Evolutionary conservation across 805 yeast genomes (phyloP).

Genomic region (Cyberlindnera galapagoensis): DNA sequence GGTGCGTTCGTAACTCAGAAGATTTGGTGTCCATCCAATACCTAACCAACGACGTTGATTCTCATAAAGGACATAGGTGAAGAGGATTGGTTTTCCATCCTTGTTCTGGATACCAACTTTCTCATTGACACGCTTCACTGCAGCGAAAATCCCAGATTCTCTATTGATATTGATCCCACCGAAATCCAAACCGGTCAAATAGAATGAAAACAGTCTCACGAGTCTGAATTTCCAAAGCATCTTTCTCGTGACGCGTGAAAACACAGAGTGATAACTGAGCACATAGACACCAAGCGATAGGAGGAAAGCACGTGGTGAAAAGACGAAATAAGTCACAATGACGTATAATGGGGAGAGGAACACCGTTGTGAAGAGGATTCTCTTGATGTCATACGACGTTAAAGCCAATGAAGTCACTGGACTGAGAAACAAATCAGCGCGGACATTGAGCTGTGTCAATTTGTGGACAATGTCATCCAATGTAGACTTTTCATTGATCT

Average conservation of each 20-base stretch:
- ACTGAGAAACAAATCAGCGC: conserved; percentile 68
- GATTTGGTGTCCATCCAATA: conserved; percentile 93
- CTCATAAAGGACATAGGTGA: conserved; percentile 88
- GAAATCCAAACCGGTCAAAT: conserved; percentile 83
- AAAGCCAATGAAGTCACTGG: conserved; percentile 77
- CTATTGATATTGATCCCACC: conserved; percentile 36
- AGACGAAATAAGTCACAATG: conserved; percentile 54
- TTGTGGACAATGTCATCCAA: conserved; percentile 80
- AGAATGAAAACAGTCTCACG: conserved; percentile 67
- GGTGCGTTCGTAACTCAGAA: conserved; percentile 86
- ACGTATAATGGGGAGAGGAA: conserved; percentile 83
- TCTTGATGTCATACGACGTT: conserved; percentile 69
- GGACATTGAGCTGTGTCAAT: conserved; percentile 65
- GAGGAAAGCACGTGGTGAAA: conserved; percentile 65
- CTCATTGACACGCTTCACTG: conserved; percentile 34
- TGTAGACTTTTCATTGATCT: conserved; percentile 65
- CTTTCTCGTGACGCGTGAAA: conserved; percentile 76
- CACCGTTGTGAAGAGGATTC: conserved; percentile 76
- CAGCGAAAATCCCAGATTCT: conserved; percentile 37
- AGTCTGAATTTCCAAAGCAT: conserved; percentile 78
- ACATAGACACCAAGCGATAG: conserved; percentile 51
- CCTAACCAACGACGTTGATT: conserved; percentile 97
- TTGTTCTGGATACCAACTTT: conserved; percentile 25
- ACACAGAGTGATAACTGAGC: conserved; percentile 80
- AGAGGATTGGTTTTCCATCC: conserved; percentile 54